Evolutionary conservation across 148 eudicot species (phyloP).

Genomic region (Nepenthes mirabilis): DNA sequence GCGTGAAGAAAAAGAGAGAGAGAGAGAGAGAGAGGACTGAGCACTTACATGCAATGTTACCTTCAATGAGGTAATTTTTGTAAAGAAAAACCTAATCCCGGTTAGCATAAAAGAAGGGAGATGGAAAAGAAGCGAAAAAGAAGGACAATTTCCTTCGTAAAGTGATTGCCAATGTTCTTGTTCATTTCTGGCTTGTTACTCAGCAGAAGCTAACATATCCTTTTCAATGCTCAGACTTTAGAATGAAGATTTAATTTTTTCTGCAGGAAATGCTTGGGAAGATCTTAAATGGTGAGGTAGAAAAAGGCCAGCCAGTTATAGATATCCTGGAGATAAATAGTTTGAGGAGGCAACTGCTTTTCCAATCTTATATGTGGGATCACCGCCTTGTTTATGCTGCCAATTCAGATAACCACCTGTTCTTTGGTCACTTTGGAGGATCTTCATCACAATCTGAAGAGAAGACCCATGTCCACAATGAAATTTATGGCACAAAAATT

Average conservation of each 20-base stretch:
- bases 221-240: too few species aligned
- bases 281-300: slow-evolving; percentile 31
- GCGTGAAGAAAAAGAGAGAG: too few species aligned
- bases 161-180: too few species aligned
- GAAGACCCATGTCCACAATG: slow-evolving; percentile 17
- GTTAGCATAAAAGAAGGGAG: too few species aligned
- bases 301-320: slow-evolving; percentile 40
- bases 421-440: slow-evolving; percentile 5
- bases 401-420: slow-evolving; percentile 23
- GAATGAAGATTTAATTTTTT: not conserved
- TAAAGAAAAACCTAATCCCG: too few species aligned
- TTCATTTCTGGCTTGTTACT: too few species aligned
- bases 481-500: slow-evolving; percentile 12
- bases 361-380: slow-evolving; percentile 90
- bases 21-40: too few species aligned
- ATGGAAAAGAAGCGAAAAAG: too few species aligned
- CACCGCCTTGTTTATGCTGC: slow-evolving; percentile 66
- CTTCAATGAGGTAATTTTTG: too few species aligned
- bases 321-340: slow-evolving; percentile 88
- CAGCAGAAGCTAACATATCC: too few species aligned
- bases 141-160: too few species aligned
- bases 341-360: slow-evolving; percentile 62
- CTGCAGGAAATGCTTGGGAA: slow-evolving; percentile 52
- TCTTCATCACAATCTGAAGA: slow-evolving; percentile 15
- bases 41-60: too few species aligned